phyloP scores from a whole-genome alignment of 257 asterid species.

The Solanum megistacrolobum region DNA sequence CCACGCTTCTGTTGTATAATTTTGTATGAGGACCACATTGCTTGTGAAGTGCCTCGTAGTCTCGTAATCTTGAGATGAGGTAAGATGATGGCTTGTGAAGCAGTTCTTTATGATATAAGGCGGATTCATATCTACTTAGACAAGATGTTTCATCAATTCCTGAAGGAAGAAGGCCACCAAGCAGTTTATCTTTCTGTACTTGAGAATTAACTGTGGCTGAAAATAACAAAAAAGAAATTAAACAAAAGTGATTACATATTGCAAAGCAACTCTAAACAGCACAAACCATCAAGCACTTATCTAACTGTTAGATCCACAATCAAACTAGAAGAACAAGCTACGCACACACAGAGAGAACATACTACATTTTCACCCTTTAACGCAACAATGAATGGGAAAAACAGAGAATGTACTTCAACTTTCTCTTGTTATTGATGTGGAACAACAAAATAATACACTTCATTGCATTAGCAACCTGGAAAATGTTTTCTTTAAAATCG shows the following conservation, averaged over 20 bases:
- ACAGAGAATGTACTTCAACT: not conserved
- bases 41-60: conserved; percentile 57
- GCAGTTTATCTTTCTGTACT: conserved; percentile 33
- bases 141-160: conserved; percentile 57
- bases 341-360: not conserved
- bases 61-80: conserved; percentile 59
- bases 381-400: not conserved
- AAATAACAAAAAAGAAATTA: not conserved
- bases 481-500: not conserved
- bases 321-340: not conserved
- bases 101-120: conserved; percentile 27
- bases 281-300: not conserved
- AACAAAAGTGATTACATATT: not conserved
- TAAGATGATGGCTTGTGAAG: conserved; percentile 36
- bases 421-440: not conserved
- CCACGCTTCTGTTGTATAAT: conserved; percentile 39
- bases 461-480: not conserved
- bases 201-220: conserved; percentile 18
- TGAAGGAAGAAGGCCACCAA: conserved; percentile 49
- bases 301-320: not conserved
- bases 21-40: conserved; percentile 64
- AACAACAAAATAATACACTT: not conserved
- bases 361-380: not conserved
- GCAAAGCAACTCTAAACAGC: not conserved
- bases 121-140: conserved; percentile 53